phyloP scores from a whole-genome alignment of 805 yeast species.

The Candida schatavii region DNA sequence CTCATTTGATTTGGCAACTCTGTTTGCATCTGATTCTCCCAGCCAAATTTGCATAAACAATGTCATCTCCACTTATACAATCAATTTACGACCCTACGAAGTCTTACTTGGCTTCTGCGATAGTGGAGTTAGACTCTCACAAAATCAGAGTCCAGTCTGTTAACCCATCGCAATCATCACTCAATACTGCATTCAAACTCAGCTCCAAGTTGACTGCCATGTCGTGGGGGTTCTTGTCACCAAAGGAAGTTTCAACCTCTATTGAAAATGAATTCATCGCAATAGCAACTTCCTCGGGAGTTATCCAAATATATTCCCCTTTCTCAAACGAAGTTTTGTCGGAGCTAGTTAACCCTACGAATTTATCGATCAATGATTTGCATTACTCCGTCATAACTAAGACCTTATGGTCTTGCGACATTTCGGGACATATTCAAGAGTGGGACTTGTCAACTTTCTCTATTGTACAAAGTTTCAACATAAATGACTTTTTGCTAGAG shows the following conservation, averaged over 20 bases:
- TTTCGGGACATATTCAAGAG: slow-evolving; percentile 54
- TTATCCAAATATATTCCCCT: slow-evolving; percentile 66
- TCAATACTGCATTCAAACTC: slow-evolving; percentile 49
- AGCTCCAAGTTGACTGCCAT: slow-evolving; percentile 49
- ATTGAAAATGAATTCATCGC: slow-evolving; percentile 44
- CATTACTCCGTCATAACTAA: slow-evolving; percentile 40
- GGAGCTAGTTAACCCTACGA: slow-evolving; percentile 46
- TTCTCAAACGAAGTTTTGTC: slow-evolving; percentile 53
- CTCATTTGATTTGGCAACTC: too few relatives aligned
- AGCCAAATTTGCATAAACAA: too few relatives aligned
- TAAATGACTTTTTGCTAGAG: slow-evolving; percentile 35
- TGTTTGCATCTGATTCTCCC: too few relatives aligned
- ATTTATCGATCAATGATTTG: slow-evolving; percentile 49
- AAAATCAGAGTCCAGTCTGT: slow-evolving; percentile 61
- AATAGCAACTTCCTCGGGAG: slow-evolving; percentile 65
- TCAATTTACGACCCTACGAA: slow-evolving; percentile 63
- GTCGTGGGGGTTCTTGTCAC: slow-evolving; percentile 45
- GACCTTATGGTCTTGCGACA: slow-evolving; percentile 59
- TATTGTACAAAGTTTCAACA: slow-evolving; percentile 39
- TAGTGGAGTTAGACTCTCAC: slow-evolving; percentile 69
- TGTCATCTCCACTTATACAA: slow-evolving; percentile 25
- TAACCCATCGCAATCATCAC: slow-evolving; percentile 36
- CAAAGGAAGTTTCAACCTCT: background rate
- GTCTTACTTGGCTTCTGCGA: slow-evolving; percentile 60
- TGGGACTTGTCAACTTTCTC: slow-evolving; percentile 54